These are phyloP conservation scores for Agrocybe praecox DNA, from an alignment of 768 basidiomycete species.

Conservation along the genomic window DNA sequence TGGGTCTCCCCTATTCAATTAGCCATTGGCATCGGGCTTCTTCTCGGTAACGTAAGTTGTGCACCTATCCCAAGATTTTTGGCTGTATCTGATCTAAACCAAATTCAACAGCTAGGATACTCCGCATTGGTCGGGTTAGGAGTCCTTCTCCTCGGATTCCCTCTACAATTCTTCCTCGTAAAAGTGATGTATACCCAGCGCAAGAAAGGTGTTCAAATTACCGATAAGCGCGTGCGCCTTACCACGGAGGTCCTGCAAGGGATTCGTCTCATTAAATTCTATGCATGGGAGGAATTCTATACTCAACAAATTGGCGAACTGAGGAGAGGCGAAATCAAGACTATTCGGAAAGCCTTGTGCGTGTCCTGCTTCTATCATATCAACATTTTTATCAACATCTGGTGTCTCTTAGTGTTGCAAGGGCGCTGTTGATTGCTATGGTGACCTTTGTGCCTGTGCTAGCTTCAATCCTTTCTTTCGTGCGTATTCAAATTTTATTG, in stretches of 20 bases:
- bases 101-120: slow-evolving; percentile 51
- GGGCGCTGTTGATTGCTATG: slow-evolving; percentile 40
- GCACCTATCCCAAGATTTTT: neutral
- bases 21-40: slow-evolving; percentile 60
- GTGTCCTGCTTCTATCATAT: slow-evolving; percentile 16
- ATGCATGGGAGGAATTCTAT: slow-evolving; percentile 62
- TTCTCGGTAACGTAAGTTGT: slow-evolving; percentile 55
- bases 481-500: slow-evolving; percentile 26
- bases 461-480: slow-evolving; percentile 54
- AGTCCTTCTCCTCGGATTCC: slow-evolving; percentile 60
- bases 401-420: slow-evolving; percentile 26
- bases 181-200: slow-evolving; percentile 56
- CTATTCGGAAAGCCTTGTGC: slow-evolving; percentile 40
- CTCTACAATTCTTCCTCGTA: slow-evolving; percentile 57
- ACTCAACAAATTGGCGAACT: slow-evolving; percentile 41
- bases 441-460: slow-evolving; percentile 55
- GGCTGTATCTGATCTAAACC: too few relatives aligned
- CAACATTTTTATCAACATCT: neutral
- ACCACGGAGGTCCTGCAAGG: slow-evolving; percentile 71
- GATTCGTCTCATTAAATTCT: slow-evolving; percentile 67
- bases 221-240: slow-evolving; percentile 66
- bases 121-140: slow-evolving; percentile 70
- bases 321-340: slow-evolving; percentile 39
- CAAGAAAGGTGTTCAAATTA: slow-evolving; percentile 60
- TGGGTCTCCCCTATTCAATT: slow-evolving; percentile 69